Evolutionary conservation across 2,329 filamentous ascomycete genomes (phyloP).

Genomic region (Stylonectria norvegica): DNA sequence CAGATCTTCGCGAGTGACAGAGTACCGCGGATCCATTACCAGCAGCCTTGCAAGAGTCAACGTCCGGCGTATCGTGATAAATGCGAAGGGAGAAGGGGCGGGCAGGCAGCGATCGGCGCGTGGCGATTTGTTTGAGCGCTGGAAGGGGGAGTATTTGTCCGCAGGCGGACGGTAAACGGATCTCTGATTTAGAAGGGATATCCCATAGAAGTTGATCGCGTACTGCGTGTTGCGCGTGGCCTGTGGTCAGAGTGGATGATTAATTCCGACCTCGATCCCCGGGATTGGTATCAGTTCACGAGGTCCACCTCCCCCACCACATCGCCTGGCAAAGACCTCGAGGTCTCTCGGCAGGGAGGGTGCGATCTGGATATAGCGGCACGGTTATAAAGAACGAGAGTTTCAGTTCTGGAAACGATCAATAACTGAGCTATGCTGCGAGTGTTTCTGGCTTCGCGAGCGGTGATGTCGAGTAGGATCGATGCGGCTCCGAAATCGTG

Average conservation of each 20-base stretch:
- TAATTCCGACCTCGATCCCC: slow-evolving; percentile 34
- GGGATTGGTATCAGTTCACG: slow-evolving; percentile 31
- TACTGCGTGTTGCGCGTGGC: slow-evolving; percentile 4
- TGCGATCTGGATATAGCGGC: slow-evolving; percentile 17
- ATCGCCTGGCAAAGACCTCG: slow-evolving; percentile 39
- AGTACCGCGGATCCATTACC: slow-evolving; percentile 64
- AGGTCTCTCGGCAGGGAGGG: slow-evolving; percentile 17
- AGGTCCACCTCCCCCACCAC: slow-evolving; percentile 42
- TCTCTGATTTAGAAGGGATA: slow-evolving; percentile 7
- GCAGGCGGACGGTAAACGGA: slow-evolving; percentile 11
- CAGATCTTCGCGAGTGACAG: slow-evolving; percentile 60
- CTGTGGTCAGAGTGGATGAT: slow-evolving; percentile 10
- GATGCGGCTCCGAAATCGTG: slow-evolving; percentile 13
- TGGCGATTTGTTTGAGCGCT: too few species aligned
- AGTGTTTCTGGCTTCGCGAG: neutral
- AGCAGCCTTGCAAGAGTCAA: slow-evolving; percentile 4
- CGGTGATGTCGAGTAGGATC: slow-evolving; percentile 6
- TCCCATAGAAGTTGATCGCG: slow-evolving; percentile 13
- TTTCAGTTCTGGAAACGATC: neutral
- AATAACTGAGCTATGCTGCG: neutral
- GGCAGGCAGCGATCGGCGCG: neutral
- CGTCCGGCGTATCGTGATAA: neutral
- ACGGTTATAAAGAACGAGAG: slow-evolving; percentile 1
- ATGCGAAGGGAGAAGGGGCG: neutral
- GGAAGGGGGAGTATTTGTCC: slow-evolving; percentile 7